phyloP scores from a whole-genome alignment of 2,329 filamentous ascomycete species.

The Madurella fahalii region DNA sequence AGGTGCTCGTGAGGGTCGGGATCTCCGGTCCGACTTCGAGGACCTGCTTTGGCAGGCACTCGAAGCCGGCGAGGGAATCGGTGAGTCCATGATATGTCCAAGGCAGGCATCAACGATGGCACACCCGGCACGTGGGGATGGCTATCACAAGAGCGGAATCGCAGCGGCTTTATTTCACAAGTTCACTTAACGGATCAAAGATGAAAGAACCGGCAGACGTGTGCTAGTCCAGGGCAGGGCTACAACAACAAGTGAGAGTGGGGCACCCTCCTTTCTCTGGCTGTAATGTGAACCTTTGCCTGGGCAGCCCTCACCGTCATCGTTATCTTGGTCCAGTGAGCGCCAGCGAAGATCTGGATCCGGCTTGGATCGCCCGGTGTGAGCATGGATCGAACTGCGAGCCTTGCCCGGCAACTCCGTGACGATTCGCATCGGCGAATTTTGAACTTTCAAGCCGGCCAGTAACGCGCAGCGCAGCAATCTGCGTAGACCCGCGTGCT shows the following conservation, averaged over 20 bases:
- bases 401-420: background rate
- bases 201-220: no score
- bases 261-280: no score
- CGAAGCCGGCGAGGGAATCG: background rate
- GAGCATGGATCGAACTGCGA: background rate
- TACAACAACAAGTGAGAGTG: no score
- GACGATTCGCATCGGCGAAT: background rate
- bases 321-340: background rate
- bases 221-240: no score
- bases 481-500: constrained; percentile 10
- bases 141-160: background rate
- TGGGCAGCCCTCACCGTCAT: background rate
- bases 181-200: no score
- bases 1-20: background rate
- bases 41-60: background rate
- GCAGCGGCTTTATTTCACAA: no score
- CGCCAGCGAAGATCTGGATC: background rate
- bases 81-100: constrained; percentile 4
- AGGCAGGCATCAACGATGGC: background rate
- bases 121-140: background rate
- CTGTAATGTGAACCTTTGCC: no score
- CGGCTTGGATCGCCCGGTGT: background rate
- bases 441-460: background rate
- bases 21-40: constrained; percentile 11
- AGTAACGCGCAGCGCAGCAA: constrained; percentile 1